Percentiles rank a stretch among this genome's conserved stretches.
phyloP scores from a whole-genome alignment of 139 green algal genomes.

The Limnomonas spitsbergensis region DNA sequence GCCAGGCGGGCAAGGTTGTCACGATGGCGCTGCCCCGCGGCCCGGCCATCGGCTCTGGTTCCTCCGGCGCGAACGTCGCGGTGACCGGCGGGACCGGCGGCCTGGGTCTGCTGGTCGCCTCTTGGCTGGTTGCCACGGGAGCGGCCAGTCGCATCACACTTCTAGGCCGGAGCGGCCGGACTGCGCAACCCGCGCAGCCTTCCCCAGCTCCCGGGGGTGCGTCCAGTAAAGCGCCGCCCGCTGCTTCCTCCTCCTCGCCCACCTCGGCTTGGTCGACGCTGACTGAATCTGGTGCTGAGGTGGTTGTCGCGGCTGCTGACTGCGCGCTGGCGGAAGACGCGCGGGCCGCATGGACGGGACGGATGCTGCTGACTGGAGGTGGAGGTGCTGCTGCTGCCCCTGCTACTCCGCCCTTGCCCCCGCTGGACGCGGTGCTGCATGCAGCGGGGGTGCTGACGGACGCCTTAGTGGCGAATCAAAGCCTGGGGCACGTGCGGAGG shows the following conservation, averaged over 20 bases:
- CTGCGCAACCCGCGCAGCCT: background rate
- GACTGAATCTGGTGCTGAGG: background rate
- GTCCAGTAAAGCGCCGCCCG: background rate
- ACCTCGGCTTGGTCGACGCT: background rate
- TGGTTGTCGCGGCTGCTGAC: background rate
- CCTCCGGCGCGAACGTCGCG: constrained; percentile 25
- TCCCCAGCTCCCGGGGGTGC: background rate
- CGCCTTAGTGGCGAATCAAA: constrained; percentile 38
- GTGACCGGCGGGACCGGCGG: constrained; percentile 57
- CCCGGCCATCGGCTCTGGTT: background rate
- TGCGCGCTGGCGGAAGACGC: background rate
- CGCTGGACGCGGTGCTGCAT: constrained; percentile 38
- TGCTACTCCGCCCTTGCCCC: too few relatives aligned
- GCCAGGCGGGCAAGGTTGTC: constrained; percentile 13
- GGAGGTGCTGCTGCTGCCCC: too few relatives aligned
- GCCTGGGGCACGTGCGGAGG: constrained; percentile 22
- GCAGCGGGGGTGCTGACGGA: constrained; percentile 49
- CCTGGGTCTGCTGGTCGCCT: constrained; percentile 55
- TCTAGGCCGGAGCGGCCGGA: constrained; percentile 32
- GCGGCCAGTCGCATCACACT: constrained; percentile 26
- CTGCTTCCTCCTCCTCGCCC: background rate
- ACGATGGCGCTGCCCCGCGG: background rate
- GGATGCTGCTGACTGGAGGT: too few relatives aligned
- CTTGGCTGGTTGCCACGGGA: constrained; percentile 41
- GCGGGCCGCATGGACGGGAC: background rate